Evolutionary conservation across 192 early-diverging fungal genomes (phyloP).

Genomic region (Coemansia sp.): DNA sequence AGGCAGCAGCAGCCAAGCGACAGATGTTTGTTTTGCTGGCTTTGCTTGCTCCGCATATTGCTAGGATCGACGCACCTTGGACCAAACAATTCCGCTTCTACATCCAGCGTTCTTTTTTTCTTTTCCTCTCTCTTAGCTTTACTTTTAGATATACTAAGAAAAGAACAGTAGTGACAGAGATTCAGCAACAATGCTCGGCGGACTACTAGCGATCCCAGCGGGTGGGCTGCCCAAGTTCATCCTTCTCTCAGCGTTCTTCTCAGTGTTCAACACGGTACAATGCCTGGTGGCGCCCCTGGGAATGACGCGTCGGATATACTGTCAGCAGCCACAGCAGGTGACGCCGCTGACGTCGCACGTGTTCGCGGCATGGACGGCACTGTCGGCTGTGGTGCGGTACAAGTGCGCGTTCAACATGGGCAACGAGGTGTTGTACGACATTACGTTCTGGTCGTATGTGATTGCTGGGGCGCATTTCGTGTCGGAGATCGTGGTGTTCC

Average conservation of each 20-base stretch:
- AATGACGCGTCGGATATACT: constrained; percentile 77
- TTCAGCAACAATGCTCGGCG: constrained; percentile 25
- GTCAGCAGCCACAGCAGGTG: constrained; percentile 56
- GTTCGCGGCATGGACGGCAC: constrained; percentile 88
- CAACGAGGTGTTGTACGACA: constrained; percentile 48
- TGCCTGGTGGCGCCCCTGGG: constrained; percentile 69
- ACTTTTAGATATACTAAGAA: too few relatives aligned
- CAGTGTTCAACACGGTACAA: constrained; percentile 84
- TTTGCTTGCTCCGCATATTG: too few relatives aligned
- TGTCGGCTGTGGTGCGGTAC: constrained; percentile 76
- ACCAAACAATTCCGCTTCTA: too few relatives aligned
- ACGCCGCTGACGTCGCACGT: constrained; percentile 76
- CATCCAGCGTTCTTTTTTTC: too few relatives aligned
- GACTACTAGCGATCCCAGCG: constrained; percentile 35
- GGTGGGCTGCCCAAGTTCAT: constrained; percentile 68
- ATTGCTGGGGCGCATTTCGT: constrained; percentile 70
- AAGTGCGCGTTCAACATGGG: constrained; percentile 83
- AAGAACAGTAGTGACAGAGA: too few relatives aligned
- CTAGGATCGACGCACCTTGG: too few relatives aligned
- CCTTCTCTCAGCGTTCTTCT: constrained; percentile 68
- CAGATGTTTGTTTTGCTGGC: too few relatives aligned
- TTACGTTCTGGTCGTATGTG: constrained; percentile 64
- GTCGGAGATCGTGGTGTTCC: constrained; percentile 65
- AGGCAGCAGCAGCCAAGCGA: too few relatives aligned
- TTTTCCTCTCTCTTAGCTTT: too few relatives aligned